Percentiles rank a stretch among this genome's conserved stretches.
Evolutionary conservation across 805 yeast species (phyloP).

Genomic region (Metschnikowia santaceciliae): DNA sequence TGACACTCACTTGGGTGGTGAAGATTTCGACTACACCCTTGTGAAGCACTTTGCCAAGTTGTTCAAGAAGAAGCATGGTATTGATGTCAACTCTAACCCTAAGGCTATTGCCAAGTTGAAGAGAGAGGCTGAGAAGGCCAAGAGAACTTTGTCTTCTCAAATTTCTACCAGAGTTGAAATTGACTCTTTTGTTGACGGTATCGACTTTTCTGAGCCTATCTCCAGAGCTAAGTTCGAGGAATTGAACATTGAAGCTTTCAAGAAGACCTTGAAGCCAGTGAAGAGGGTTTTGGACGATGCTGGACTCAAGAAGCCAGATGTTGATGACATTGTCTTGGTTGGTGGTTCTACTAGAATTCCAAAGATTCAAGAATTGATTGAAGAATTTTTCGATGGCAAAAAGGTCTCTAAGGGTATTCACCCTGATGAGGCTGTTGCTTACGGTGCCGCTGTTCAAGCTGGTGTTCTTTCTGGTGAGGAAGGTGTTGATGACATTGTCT

Average conservation of each 20-base stretch:
- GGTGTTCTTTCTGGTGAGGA: constrained; percentile 23
- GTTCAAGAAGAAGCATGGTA: constrained; percentile 19
- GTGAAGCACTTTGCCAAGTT: constrained; percentile 18
- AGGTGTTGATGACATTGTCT: constrained; percentile 71
- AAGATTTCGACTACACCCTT: constrained; percentile 20
- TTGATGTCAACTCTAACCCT: constrained; percentile 17
- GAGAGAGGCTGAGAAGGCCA: constrained; percentile 23
- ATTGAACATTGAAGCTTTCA: constrained; percentile 20
- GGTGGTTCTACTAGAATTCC: constrained; percentile 23
- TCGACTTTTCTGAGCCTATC: constrained; percentile 21
- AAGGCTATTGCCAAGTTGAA: constrained; percentile 22
- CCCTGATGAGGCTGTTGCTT: constrained; percentile 49
- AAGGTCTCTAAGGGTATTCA: constrained; percentile 25
- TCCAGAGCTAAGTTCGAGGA: constrained; percentile 22
- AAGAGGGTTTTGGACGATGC: constrained; percentile 20
- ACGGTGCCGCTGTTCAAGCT: constrained; percentile 73
- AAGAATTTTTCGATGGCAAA: constrained; percentile 19
- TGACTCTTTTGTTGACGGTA: constrained; percentile 20
- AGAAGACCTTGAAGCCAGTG: constrained; percentile 22
- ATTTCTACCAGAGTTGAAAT: constrained; percentile 19
- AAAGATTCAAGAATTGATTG: constrained; percentile 20
- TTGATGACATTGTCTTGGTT: constrained; percentile 21
- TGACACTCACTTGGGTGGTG: constrained; percentile 24
- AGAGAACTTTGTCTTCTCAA: constrained; percentile 22
- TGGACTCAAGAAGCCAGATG: constrained; percentile 18